phyloP scores from a whole-genome alignment of 805 yeast species.

The Zygosaccharomyces kombuchaensis region DNA sequence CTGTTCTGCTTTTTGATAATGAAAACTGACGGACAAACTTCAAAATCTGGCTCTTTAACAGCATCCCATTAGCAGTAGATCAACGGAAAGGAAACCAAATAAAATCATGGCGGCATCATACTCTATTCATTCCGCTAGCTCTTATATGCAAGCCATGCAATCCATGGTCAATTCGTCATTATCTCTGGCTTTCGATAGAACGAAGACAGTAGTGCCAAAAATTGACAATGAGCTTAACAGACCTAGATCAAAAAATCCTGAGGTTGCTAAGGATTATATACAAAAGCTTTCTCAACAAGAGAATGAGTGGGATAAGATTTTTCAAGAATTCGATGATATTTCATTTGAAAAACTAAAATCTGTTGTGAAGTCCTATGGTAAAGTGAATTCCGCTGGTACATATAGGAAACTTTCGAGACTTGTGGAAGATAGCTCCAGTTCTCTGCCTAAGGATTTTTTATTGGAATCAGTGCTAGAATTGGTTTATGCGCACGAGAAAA shows the following conservation, averaged over 20 bases:
- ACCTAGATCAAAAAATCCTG: constrained; percentile 25
- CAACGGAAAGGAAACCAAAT: background rate
- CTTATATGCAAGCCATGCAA: constrained; percentile 76
- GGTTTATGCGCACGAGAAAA: constrained; percentile 41
- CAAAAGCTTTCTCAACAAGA: constrained; percentile 37
- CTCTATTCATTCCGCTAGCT: constrained; percentile 60
- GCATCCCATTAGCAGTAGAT: no score
- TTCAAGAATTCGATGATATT: constrained; percentile 34
- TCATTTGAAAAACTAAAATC: constrained; percentile 24
- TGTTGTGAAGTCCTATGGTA: constrained; percentile 18
- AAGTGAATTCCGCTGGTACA: constrained; percentile 10
- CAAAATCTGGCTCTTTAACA: background rate
- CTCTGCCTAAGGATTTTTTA: constrained; percentile 35
- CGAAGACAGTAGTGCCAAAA: constrained; percentile 10
- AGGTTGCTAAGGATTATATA: constrained; percentile 29
- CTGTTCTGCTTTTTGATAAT: background rate
- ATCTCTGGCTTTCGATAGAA: constrained; percentile 24
- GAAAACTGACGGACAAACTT: background rate
- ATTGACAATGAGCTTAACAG: constrained; percentile 33
- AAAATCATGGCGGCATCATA: constrained; percentile 45
- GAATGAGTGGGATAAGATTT: constrained; percentile 37
- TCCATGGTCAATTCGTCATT: constrained; percentile 53
- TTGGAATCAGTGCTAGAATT: constrained; percentile 29
- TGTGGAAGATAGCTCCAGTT: constrained; percentile 18
- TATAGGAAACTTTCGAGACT: constrained; percentile 20